Percentiles rank a stretch among this genome's conserved stretches.
Evolutionary conservation across 2,329 filamentous ascomycete genomes (phyloP).

Genomic region (Cucurbitaria berberidis): DNA sequence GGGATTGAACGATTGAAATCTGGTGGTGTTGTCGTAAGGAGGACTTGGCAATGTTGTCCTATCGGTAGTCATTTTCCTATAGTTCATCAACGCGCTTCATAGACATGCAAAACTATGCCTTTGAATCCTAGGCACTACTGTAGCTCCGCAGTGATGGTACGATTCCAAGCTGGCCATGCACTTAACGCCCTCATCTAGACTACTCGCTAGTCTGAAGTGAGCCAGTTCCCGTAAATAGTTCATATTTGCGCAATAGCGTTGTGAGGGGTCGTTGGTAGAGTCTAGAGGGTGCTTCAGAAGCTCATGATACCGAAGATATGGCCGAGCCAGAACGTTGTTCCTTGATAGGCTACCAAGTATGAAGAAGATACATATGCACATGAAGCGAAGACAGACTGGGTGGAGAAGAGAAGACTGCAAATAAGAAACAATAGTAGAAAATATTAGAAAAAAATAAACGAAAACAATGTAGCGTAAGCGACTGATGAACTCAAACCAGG

Average conservation of each 20-base stretch:
- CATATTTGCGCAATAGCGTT: not conserved
- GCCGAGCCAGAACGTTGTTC: not conserved
- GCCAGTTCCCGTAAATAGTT: not conserved
- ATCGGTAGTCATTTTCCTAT: not conserved
- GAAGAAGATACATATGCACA: not conserved
- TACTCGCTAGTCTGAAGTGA: constrained; percentile 6
- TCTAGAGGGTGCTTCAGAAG: not conserved
- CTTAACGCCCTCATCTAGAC: constrained; percentile 8
- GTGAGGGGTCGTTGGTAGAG: not conserved
- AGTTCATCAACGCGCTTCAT: not conserved
- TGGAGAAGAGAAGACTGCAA: not conserved
- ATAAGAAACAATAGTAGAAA: not conserved
- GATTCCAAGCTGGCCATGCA: not conserved
- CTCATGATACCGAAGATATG: not conserved
- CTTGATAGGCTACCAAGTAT: not conserved
- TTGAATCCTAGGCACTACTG: not conserved
- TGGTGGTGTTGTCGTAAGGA: not conserved
- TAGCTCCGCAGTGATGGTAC: not conserved
- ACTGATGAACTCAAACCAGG: not conserved
- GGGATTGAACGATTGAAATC: no score
- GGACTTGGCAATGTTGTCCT: not conserved
- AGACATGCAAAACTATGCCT: not conserved
- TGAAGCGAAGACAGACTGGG: not conserved
- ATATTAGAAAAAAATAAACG: not conserved
- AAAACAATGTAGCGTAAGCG: not conserved